Conservation (phyloP, 192 early-diverging fungal species). For the Coemansia sp. region DNA sequence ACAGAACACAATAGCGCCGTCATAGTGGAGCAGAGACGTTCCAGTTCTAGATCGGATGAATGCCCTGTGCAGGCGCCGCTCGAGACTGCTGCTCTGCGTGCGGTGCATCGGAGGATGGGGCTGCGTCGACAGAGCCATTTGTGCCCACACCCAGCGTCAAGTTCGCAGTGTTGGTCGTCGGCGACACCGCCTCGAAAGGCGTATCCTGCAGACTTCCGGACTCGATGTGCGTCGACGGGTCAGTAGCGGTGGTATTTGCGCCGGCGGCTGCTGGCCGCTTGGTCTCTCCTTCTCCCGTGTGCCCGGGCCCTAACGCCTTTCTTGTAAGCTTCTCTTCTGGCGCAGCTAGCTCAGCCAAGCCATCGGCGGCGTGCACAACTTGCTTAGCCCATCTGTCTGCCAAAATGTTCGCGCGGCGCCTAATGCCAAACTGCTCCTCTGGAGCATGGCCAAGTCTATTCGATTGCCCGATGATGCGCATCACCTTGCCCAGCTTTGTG, state of each 20-base stretch:
- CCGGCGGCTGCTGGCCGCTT: not conserved
- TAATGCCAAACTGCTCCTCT: conserved; percentile 42
- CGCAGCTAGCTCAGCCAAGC: conserved; percentile 21
- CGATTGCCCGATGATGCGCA: conserved; percentile 44
- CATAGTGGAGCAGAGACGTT: too few relatives aligned
- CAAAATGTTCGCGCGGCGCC: conserved; percentile 41
- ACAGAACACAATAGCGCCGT: not conserved
- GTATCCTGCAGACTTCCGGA: not conserved
- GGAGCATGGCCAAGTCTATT: conserved; percentile 36
- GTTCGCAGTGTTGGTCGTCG: not conserved
- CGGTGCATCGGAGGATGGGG: not conserved
- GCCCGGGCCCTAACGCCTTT: conserved; percentile 10
- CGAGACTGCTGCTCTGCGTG: not conserved
- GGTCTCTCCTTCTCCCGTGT: not conserved
- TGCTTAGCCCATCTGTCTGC: conserved; percentile 48
- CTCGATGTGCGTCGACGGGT: not conserved
- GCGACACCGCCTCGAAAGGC: not conserved
- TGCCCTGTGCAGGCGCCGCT: conserved; percentile 1
- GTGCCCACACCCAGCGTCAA: not conserved
- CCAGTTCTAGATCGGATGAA: not conserved
- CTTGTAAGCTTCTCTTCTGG: conserved; percentile 27
- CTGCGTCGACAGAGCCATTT: not conserved
- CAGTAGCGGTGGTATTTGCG: not conserved
- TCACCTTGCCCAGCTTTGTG: conserved; percentile 53
- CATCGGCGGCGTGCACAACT: conserved; percentile 34